Evolutionary conservation across 352 stramenopile species (phyloP).

Genomic region (Globisporangium paroecandrum): DNA sequence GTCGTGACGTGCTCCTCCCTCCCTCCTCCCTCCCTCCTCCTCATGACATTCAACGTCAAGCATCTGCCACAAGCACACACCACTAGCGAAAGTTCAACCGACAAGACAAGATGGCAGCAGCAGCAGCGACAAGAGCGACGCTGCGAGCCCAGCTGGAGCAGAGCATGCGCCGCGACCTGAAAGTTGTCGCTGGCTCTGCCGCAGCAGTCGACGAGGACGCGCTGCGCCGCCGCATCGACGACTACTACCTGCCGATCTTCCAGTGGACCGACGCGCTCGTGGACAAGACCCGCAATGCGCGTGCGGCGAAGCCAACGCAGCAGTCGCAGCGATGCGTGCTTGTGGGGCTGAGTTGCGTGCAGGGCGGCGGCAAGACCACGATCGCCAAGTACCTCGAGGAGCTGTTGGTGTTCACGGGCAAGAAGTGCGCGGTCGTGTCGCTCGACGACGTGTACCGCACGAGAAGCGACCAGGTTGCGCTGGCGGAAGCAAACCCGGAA

Average conservation of each 20-base stretch:
- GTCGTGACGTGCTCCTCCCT: no score
- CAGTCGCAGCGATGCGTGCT: constrained; percentile 36
- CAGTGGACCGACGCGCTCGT: constrained; percentile 63
- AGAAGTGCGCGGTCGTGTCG: constrained; percentile 70
- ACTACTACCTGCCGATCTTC: constrained; percentile 79
- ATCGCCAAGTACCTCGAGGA: constrained; percentile 67
- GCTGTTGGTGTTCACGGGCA: constrained; percentile 46
- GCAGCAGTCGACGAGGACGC: constrained; percentile 33
- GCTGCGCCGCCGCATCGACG: constrained; percentile 51
- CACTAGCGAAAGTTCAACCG: neutral
- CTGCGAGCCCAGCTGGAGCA: constrained; percentile 52
- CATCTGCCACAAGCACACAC: no score
- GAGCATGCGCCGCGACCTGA: constrained; percentile 46
- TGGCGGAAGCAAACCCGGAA: constrained; percentile 50
- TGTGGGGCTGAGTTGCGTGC: constrained; percentile 78
- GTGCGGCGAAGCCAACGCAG: neutral
- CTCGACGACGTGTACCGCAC: constrained; percentile 84
- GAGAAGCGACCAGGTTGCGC: constrained; percentile 52
- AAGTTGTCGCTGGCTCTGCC: constrained; percentile 9
- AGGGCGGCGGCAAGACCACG: constrained; percentile 85
- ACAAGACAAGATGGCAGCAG: neutral
- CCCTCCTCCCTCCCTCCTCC: no score
- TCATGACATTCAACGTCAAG: no score
- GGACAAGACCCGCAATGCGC: constrained; percentile 24
- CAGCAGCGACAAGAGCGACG: neutral